Base-by-base conservation (phyloP, 257 asterid genomes). In the Capsicum pubescens region DNA sequence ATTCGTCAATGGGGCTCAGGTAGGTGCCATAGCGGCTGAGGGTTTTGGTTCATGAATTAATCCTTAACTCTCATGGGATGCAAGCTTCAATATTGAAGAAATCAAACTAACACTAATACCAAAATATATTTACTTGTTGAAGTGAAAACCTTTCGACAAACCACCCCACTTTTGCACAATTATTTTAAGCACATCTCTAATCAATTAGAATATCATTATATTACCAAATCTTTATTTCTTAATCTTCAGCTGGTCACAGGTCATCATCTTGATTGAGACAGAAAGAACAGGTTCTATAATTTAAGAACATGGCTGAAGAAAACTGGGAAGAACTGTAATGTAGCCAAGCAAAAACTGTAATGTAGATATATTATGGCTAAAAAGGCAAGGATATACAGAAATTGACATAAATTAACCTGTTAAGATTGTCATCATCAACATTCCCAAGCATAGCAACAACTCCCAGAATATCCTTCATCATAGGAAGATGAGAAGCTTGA, bases 401-500 rank as follows among this genome's bases (percentile, higher is more conserved):
- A 72, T 64, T 42, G 60, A 13, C 32, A 63, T 17, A 79, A 88
- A 84, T 91, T 78, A 87, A 94, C 99, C 98, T 89, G 95, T 94
- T 94, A 66, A 95, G 93, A 86, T 88, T 90, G 79, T 85, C 90
- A 82, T 93, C 96, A 19, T 89, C 94, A 81, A 91, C 87, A 80
- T 86, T 91, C 81, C 96, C 97, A 78, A 95, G 97, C 63, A 91
- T 88, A 71, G 96, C 95, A 87, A 94, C 96, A 79, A 91, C 52
- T 79, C 99, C 99, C 16, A 93, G 67, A 87, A 93, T 90, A 80
- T 92, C 97, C 84, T 91, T 89, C 48, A 86, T 87, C 85, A 90
- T 83, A 59, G 90, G 84, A 69, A 87, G 83, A 67, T 88, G 88
- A 85, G 94, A 86, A 80, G 81, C 89, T 80, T 85, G 91, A 83